Base-by-base conservation (phyloP, 768 basidiomycete species). In the Clathrus columnatus region DNA sequence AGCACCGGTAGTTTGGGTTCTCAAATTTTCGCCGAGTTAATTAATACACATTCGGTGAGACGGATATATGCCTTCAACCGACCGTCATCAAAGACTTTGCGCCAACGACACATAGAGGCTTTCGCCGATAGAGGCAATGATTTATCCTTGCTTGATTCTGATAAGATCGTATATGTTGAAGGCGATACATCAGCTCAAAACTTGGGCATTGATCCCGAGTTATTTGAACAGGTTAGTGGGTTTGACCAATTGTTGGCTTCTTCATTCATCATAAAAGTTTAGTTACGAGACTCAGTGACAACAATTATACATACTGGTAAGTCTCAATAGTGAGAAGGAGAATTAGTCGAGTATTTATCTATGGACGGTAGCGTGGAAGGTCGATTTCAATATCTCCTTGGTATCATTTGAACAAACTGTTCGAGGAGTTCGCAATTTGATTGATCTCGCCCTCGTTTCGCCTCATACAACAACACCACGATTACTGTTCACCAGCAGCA, bases 331-430 rank as follows among this genome's bases (percentile, higher is more conserved):
- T n/a, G 8, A n/a, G 18, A 29, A 11, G 10, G 6, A n/a, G 41
- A 11, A 17, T 17, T 32, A 7, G 16, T 17, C 6, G 17, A n/a
- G 14, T 17, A 8, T 1, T 21, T 17, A 3, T 44, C 44, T 26
- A 29, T 32, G n/a, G 32, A 21, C n/a, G 28, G 42, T 36, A 61
- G 73, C 72, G 16, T 75, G 73, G 73, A 65, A 60, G 10, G 68
- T 73, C 8, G 68, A 75, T 58, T 75, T 75, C 65, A 69, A 68
- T 53, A 55, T 65, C 8, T 36, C 64, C 14, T 59, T 73, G 18
- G n/a, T 55, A 23, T 66, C 69, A 16, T 72, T 70, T 54, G 67
- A 69, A 49, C 26, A 57, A 6, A 51, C 60, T 32, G 50, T 73
- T 29, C 50, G 62, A 20, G 66, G 66, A 10, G 60, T 66, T 5